Conservation (phyloP, 31 red algal species). For the Endocladia muricata region DNA sequence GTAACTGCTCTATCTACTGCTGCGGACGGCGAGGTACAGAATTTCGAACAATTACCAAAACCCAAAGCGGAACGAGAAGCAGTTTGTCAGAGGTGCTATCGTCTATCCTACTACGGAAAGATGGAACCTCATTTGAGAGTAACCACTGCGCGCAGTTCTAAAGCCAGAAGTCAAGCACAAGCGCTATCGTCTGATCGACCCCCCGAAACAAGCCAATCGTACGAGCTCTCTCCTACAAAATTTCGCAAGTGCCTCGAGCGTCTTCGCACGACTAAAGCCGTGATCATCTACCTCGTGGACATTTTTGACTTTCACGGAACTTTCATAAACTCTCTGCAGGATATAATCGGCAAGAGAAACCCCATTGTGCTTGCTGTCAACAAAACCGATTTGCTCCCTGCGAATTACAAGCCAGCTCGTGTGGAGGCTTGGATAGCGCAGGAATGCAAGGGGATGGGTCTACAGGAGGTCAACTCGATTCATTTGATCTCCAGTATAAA, state of each 20-base stretch:
- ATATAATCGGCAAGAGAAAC: conserved; percentile 60
- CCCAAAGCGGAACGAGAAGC: not conserved
- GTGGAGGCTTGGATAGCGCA: conserved; percentile 71
- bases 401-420: conserved; percentile 49
- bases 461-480: conserved; percentile 40
- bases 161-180: not conserved
- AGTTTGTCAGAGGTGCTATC: conserved; percentile 92
- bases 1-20: too few relatives aligned
- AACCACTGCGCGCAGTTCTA: not conserved
- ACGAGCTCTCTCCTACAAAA: conserved; percentile 60
- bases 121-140: conserved; percentile 63
- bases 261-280: conserved; percentile 37
- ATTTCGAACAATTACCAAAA: conserved; percentile 2
- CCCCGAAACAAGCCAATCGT: not conserved
- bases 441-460: conserved; percentile 42
- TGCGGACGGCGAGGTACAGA: not conserved
- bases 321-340: conserved; percentile 61
- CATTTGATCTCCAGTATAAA: conserved; percentile 74
- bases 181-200: not conserved
- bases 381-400: conserved; percentile 90
- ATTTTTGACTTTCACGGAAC: conserved; percentile 95
- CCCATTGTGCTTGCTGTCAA: conserved; percentile 88
- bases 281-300: conserved; percentile 93
- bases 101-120: conserved; percentile 77
- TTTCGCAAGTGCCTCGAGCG: conserved; percentile 73